Percentiles rank a stretch among this genome's conserved stretches.
Conservation (phyloP, 768 basidiomycete species). For the Termitomyces sp. region DNA sequence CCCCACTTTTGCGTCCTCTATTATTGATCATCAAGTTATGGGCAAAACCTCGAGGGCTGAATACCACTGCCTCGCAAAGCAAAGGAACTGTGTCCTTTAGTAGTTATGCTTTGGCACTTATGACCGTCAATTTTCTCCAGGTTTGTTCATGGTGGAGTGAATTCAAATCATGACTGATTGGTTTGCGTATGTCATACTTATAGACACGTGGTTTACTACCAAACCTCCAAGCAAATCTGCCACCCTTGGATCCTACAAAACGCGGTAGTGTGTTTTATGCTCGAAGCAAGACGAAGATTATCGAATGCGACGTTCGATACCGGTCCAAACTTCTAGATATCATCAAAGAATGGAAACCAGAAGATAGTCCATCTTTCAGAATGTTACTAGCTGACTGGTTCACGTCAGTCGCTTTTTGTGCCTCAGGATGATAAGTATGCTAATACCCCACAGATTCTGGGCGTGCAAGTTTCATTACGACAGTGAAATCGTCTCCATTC, state of each 20-base stretch:
- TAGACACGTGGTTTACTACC: slow-evolving; percentile 43
- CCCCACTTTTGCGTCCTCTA: slow-evolving; percentile 38
- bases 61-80: slow-evolving; percentile 29
- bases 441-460: slow-evolving; percentile 37
- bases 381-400: slow-evolving; percentile 35
- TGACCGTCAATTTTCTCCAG: slow-evolving; percentile 59
- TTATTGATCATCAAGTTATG: slow-evolving; percentile 50
- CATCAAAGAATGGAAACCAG: slow-evolving; percentile 10
- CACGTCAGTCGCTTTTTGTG: slow-evolving; percentile 22
- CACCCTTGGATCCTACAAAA: slow-evolving; percentile 4
- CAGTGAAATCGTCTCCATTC: not conserved
- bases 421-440: not conserved
- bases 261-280: slow-evolving; percentile 27
- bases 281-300: slow-evolving; percentile 12
- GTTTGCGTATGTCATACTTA: not conserved
- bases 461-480: slow-evolving; percentile 29
- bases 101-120: slow-evolving; percentile 56
- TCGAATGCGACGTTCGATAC: slow-evolving; percentile 27
- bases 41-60: slow-evolving; percentile 50
- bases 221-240: slow-evolving; percentile 42
- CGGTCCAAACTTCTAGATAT: slow-evolving; percentile 2
- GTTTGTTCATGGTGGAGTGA: slow-evolving; percentile 19
- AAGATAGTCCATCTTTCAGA: slow-evolving; percentile 6
- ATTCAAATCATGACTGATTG: not conserved
- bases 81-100: slow-evolving; percentile 38